Evolutionary conservation across 345 rosid species (phyloP), one percentile per base, ranked within the genome.

Genomic region (Eucalyptus curtisii): DNA sequence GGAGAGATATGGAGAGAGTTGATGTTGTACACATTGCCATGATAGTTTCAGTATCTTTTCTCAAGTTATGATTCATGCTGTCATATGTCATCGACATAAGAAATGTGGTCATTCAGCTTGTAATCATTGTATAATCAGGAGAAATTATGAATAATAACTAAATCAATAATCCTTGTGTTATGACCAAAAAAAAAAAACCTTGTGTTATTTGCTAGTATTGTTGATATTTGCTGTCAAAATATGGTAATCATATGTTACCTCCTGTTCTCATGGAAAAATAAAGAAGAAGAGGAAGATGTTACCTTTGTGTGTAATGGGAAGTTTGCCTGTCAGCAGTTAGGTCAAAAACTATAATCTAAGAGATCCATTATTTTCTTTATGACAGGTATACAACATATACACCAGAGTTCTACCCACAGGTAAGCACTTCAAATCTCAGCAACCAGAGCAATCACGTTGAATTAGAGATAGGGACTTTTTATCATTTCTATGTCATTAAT

Each of bases 341-440:
- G 82, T 37, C 47, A 76, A 37, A 64, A 76, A 40, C 47, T 40
- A 76, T 37, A 76, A 19, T 37, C 45, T 76, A 76, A 76, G 84
- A 20, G 30, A 76, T 76, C 84, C 30, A 37, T 40, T 76, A 40
- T 40, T 76, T 76, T 76, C 84, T 40, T 76, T 76, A 76, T 4
- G 88, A 88, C 89, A 92, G 93, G 88, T 92, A 92, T 52, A 19
- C 89, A 44, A 11, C 92, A 64, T 92, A 91, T 86, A 90, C 90
- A 33, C 88, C 92, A 42, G 94, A 90, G 44, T 89, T 89, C 87
- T 89, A 90, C 87, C 86, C 91, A 5, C 92, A 91, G 94, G 94
- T 92, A 85, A 88, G 45, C 81, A 64, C 86, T 84, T 76, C 47
- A 76, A 20, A 37, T 76, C 45, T 37, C 84, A 40, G 30, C 44